These are phyloP conservation scores for Hanseniaspora valbyensis DNA, from an alignment of 805 yeast genomes.

Conservation along the genomic window DNA sequence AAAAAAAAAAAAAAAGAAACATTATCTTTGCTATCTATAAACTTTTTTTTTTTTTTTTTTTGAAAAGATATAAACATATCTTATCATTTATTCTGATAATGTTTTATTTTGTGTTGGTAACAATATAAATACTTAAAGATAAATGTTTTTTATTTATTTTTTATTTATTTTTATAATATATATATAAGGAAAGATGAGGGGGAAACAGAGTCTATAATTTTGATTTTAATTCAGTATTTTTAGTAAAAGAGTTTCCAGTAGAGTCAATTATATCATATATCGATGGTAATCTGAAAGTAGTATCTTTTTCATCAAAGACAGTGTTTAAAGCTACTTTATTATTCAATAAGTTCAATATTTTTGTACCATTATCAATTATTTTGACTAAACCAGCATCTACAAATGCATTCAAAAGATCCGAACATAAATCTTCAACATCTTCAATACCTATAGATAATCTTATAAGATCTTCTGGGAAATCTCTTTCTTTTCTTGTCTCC, in stretches of 20 bases:
- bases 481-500: slow-evolving; percentile 73
- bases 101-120: no score
- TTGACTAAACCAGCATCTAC: slow-evolving; percentile 48
- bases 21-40: no score
- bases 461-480: slow-evolving; percentile 83
- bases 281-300: slow-evolving; percentile 15
- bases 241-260: neutral
- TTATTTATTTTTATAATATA: no score
- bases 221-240: neutral
- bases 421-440: slow-evolving; percentile 63
- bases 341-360: slow-evolving; percentile 22
- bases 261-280: slow-evolving; percentile 24
- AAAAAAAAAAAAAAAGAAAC: no score
- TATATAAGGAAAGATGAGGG: neutral
- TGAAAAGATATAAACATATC: no score
- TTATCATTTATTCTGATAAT: no score
- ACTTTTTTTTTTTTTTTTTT: neutral
- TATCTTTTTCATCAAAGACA: slow-evolving; percentile 17
- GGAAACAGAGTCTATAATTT: neutral
- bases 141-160: neutral
- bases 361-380: slow-evolving; percentile 25
- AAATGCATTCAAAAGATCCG: slow-evolving; percentile 66
- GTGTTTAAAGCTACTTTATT: slow-evolving; percentile 21
- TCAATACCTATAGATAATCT: slow-evolving; percentile 90
- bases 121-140: no score